These are phyloP conservation scores for Pseudogymnoascus sp. DNA, from an alignment of 2,329 filamentous ascomycete genomes.

Conservation along the genomic window DNA sequence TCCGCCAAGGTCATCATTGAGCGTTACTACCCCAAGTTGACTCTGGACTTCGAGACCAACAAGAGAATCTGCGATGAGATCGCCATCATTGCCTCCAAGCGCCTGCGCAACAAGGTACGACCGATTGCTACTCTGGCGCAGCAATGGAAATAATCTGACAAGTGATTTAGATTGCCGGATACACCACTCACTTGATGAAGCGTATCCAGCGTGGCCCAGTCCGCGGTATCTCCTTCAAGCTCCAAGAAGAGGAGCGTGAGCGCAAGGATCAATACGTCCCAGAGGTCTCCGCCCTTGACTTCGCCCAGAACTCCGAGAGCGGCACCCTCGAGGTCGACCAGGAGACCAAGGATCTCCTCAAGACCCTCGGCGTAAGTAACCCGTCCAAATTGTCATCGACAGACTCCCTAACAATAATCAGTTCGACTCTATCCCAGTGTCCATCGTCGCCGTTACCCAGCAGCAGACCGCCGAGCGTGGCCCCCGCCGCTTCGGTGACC, in stretches of 20 bases:
- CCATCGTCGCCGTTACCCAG: slow-evolving; percentile 84
- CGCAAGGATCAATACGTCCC: slow-evolving; percentile 99
- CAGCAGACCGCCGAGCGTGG: slow-evolving; percentile 75
- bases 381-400: slow-evolving; percentile 24
- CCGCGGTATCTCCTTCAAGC: slow-evolving; percentile 99
- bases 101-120: slow-evolving; percentile 93
- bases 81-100: slow-evolving; percentile 97
- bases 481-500: slow-evolving; percentile 67
- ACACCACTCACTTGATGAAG: slow-evolving; percentile 99
- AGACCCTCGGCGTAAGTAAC: slow-evolving; percentile 90
- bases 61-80: slow-evolving; percentile 99
- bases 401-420: slow-evolving; percentile 32
- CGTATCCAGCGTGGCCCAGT: slow-evolving; percentile 98
- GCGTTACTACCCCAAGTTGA: slow-evolving; percentile 95
- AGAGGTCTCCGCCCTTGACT: slow-evolving; percentile 97
- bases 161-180: slow-evolving; percentile 74
- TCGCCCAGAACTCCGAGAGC: slow-evolving; percentile 86
- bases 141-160: not conserved
- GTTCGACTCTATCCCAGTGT: slow-evolving; percentile 98
- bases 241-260: slow-evolving; percentile 99
- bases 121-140: not conserved
- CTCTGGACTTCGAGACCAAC: slow-evolving; percentile 99
- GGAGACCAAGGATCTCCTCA: slow-evolving; percentile 98
- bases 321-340: slow-evolving; percentile 90
- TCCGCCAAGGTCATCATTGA: slow-evolving; percentile 99